Evolutionary conservation across 768 basidiomycete genomes (phyloP), one percentile per base, ranked within the genome.

Genomic region (Lanmaoa pseudosensibilis): DNA sequence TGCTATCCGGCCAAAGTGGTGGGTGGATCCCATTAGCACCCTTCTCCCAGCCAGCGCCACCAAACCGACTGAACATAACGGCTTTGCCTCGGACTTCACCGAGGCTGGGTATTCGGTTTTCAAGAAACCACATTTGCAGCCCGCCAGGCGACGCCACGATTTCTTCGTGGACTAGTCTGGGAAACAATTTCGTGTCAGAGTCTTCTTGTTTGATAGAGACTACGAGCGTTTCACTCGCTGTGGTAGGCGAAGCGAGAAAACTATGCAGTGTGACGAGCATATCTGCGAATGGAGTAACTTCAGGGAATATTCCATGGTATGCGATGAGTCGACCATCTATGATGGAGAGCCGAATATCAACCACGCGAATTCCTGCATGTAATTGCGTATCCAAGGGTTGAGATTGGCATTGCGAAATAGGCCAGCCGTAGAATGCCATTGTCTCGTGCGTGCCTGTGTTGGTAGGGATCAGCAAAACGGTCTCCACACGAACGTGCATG

Each of bases 181-280:
- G 89, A 70, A 95, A 94, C 7, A 74, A 54, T 1, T 70, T 61
- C 0, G 75, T 67, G 4, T 82, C 74, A 0, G 79, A 78, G 61
- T 92, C 88, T 69, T 98, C 94, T 67, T 95, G 90, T 71, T 96
- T 95, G 67, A 98, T 81, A 16, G 87, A 94, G 76, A 95, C 84
- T 30, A 97, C 81, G 36, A 97, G 69, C 0, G 89, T 89, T 70
- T 96, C 94, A 30, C 76, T 78, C 10, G 74, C 76, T 1, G 89
- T 82, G 4, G 63, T 61, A 0, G 83, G 78, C 0, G 80, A 77
- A 9, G 79, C 79, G 38, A 95, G 81, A 72, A 90, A 96, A 4
- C 71, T 59, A 61, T 85, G 77, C 10, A 95, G 67, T 18, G 79
- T 78, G 5, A 69, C 54, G 11, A 96, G 78, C 47, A 95, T 87